Conservation (phyloP, 495 filamentous ascomycete genomes). For the Xylaria sp. region DNA sequence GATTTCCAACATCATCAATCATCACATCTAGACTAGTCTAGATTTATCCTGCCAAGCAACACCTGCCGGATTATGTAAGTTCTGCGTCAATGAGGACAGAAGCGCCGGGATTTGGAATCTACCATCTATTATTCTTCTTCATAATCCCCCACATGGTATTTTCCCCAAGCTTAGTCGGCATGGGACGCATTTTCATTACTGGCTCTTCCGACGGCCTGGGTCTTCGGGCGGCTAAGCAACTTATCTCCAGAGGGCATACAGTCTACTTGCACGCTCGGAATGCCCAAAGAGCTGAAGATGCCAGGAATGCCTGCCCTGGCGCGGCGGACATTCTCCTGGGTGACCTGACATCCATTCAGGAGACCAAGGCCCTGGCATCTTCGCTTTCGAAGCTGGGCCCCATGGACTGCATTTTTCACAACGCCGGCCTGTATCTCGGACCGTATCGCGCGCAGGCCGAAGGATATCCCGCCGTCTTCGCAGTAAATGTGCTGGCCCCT, state of each 20-base stretch:
- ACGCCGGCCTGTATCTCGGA: constrained; percentile 55
- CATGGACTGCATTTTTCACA: constrained; percentile 66
- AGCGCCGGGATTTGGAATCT: background rate
- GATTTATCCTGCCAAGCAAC: no score
- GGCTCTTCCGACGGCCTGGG: constrained; percentile 59
- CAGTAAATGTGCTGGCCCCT: constrained; percentile 64
- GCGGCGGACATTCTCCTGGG: constrained; percentile 58
- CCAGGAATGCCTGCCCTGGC: constrained; percentile 53
- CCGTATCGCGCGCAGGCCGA: constrained; percentile 49
- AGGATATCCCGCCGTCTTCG: constrained; percentile 59
- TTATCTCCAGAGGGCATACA: constrained; percentile 58
- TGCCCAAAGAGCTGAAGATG: constrained; percentile 53
- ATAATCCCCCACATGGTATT: no score
- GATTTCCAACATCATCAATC: no score
- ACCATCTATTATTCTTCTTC: background rate
- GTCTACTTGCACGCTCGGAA: constrained; percentile 66
- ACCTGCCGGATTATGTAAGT: background rate
- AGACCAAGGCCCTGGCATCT: constrained; percentile 60
- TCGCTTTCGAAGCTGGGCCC: constrained; percentile 56
- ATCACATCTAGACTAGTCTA: no score
- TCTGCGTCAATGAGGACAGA: background rate
- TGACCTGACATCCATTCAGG: constrained; percentile 59
- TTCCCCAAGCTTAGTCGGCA: constrained; percentile 25
- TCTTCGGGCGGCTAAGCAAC: constrained; percentile 55
- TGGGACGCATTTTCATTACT: constrained; percentile 66